Conservation (phyloP, 257 asterid genomes). For the Solanum chaucha region DNA sequence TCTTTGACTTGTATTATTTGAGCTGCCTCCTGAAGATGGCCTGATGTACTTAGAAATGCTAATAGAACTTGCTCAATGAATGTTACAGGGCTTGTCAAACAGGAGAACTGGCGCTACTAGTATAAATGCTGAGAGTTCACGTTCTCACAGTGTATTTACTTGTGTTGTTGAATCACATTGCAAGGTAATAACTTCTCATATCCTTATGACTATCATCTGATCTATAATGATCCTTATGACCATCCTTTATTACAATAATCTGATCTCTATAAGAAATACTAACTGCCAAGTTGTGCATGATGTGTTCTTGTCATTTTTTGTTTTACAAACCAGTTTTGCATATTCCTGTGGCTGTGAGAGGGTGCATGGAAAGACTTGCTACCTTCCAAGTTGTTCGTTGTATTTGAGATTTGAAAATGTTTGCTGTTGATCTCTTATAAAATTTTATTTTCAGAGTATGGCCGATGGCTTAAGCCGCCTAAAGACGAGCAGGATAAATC, state of each 20-base stretch:
- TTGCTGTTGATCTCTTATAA: conserved; percentile 2
- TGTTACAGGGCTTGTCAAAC: conserved; percentile 76
- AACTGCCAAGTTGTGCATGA: background rate
- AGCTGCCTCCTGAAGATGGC: background rate
- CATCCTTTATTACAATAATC: background rate
- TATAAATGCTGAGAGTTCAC: conserved; percentile 94
- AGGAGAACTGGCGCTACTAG: conserved; percentile 88
- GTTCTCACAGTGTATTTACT: conserved; percentile 97
- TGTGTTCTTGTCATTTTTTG: background rate
- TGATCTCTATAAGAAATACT: background rate
- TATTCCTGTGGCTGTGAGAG: background rate
- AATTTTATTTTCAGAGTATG: conserved; percentile 42
- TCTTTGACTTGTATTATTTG: background rate
- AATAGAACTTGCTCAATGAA: background rate
- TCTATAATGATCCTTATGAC: background rate
- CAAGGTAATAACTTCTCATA: conserved; percentile 50
- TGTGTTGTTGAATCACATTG: conserved; percentile 94
- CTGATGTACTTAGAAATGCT: background rate
- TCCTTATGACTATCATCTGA: background rate
- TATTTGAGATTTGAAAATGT: background rate
- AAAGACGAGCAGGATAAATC: conserved; percentile 85
- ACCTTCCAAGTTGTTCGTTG: background rate
- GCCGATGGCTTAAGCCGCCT: conserved; percentile 79
- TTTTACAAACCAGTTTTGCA: background rate
- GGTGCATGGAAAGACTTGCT: background rate